phyloP scores from a whole-genome alignment of 2,329 filamentous ascomycete species.

The Cladobotryum mycophilum region DNA sequence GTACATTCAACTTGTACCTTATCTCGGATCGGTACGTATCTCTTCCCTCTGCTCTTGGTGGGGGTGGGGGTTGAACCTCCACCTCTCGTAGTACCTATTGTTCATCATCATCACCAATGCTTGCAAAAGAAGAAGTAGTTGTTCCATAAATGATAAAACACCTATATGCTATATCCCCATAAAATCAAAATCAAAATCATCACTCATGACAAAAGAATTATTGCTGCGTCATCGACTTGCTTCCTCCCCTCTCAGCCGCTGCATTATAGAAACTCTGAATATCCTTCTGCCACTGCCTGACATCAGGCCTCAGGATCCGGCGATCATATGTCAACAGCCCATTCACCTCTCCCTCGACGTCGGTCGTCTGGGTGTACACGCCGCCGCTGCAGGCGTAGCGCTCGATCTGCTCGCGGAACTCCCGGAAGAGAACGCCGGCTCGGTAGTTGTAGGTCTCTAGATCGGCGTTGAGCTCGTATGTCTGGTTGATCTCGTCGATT shows the following conservation, averaged over 20 bases:
- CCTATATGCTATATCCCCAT: neutral
- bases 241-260: constrained; percentile 23
- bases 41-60: too few species aligned
- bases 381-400: constrained; percentile 58
- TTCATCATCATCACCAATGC: too few species aligned
- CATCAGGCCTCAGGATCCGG: constrained; percentile 50
- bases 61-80: too few species aligned
- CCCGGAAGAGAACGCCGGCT: constrained; percentile 51
- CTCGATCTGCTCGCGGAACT: constrained; percentile 56
- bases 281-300: constrained; percentile 52
- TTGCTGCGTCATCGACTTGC: neutral
- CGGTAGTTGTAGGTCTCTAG: constrained; percentile 62
- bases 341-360: constrained; percentile 70
- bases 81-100: too few species aligned
- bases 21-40: too few species aligned
- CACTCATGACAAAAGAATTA: neutral
- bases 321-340: constrained; percentile 65
- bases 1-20: too few species aligned
- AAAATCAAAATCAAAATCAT: neutral
- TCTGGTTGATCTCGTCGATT: constrained; percentile 55
- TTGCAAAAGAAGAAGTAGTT: too few species aligned
- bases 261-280: constrained; percentile 55
- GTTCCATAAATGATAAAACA: too few species aligned
- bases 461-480: constrained; percentile 58
- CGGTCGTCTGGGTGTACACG: constrained; percentile 68